Conservation (phyloP, 805 yeast genomes). For the Schwanniomyces yamadae region DNA sequence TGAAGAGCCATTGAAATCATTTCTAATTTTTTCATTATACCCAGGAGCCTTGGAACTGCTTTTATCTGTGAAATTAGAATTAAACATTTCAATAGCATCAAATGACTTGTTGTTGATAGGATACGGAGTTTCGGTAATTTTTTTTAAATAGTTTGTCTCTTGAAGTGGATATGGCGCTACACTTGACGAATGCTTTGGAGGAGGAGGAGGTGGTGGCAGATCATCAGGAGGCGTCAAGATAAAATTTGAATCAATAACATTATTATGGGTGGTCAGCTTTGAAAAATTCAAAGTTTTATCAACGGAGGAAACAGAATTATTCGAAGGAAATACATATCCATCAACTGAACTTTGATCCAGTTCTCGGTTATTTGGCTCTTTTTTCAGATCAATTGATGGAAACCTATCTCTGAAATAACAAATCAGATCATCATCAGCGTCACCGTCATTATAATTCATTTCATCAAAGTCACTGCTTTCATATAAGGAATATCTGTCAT, state of each 20-base stretch:
- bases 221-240: neutral
- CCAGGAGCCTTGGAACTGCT: neutral
- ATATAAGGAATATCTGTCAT: neutral
- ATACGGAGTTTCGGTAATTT: conserved; percentile 11
- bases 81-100: conserved; percentile 61
- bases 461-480: conserved; percentile 2
- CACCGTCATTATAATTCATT: neutral
- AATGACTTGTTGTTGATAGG: conserved; percentile 35
- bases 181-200: conserved; percentile 1
- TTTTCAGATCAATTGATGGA: conserved; percentile 5
- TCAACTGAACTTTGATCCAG: conserved; percentile 1
- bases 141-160: neutral
- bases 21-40: no score
- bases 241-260: no score
- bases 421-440: conserved; percentile 5
- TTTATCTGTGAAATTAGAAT: conserved; percentile 58
- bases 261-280: no score
- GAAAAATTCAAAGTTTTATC: no score
- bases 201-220: conserved; percentile 2
- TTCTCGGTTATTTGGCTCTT: neutral
- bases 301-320: neutral
- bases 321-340: neutral
- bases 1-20: no score
- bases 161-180: conserved; percentile 4
- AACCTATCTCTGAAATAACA: conserved; percentile 6